phyloP scores from a whole-genome alignment of 371 early-diverging fungal species.

The Apophysomyces variabilis region DNA sequence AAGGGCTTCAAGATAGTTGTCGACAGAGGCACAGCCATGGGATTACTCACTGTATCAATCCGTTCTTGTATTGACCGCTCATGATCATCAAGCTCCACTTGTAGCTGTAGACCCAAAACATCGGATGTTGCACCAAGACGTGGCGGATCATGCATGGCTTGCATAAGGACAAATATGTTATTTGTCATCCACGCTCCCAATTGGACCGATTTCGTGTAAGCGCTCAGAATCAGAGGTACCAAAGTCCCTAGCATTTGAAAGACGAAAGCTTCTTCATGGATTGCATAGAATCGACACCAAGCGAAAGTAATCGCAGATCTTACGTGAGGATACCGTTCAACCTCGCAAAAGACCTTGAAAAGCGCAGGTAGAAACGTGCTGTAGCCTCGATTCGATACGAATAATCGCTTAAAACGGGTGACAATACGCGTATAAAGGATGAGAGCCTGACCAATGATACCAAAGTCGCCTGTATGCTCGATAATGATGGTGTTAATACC shows the following conservation, averaged over 20 bases:
- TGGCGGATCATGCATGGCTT: slow-evolving; percentile 48
- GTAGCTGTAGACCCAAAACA: slow-evolving; percentile 50
- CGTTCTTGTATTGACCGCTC: slow-evolving; percentile 50
- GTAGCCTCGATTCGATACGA: slow-evolving; percentile 65
- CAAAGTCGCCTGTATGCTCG: slow-evolving; percentile 58
- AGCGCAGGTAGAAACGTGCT: slow-evolving; percentile 59
- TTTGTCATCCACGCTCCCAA: slow-evolving; percentile 53
- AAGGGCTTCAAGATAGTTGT: slow-evolving; percentile 48
- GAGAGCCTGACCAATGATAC: slow-evolving; percentile 60
- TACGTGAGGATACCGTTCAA: slow-evolving; percentile 42
- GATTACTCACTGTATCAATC: slow-evolving; percentile 49
- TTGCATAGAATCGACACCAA: slow-evolving; percentile 64
- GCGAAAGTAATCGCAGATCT: slow-evolving; percentile 61
- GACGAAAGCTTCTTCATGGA: slow-evolving; percentile 71
- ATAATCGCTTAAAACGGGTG: slow-evolving; percentile 61
- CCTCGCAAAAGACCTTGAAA: slow-evolving; percentile 68
- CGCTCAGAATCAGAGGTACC: slow-evolving; percentile 60
- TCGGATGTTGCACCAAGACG: slow-evolving; percentile 47
- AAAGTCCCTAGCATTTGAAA: slow-evolving; percentile 71
- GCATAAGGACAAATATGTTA: slow-evolving; percentile 46
- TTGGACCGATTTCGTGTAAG: slow-evolving; percentile 34
- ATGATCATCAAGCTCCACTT: slow-evolving; percentile 55
- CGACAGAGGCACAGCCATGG: slow-evolving; percentile 41
- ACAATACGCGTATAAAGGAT: slow-evolving; percentile 61
- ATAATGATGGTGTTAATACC: slow-evolving; percentile 63